Base-by-base conservation (phyloP, 2,329 filamentous ascomycete genomes). In the Nectriaceae sp. region DNA sequence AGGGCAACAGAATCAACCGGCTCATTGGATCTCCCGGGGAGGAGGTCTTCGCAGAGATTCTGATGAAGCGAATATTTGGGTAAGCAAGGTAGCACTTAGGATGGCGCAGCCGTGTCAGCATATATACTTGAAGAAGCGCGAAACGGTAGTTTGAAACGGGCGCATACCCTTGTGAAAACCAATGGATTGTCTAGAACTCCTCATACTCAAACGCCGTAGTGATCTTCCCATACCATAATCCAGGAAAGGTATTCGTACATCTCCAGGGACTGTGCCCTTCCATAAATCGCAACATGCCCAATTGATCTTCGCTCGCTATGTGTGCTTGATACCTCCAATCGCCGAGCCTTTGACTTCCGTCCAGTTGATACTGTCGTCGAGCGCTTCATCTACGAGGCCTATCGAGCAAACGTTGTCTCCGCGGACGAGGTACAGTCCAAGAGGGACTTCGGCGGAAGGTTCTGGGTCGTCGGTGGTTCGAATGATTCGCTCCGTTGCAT, bases 351-450 rank as follows among this genome's bases (percentile, higher is more conserved):
- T 87, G 33, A 99, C 94, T 69, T 95, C 86, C 18, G 80, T 79
- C 94, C 94, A 99, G 73, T 97, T 87, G 65, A 99, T 97, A 61
- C 87, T 91, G 33, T 79, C 81, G 72, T 99, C 94, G 50, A 97
- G 75, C 60, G 88, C 81, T 70, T 96, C 92, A 68, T 99, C 91
- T 24, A 99, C 86, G 48, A 95, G 76, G 2, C 94, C 94, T 49
- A 94, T 89, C 15, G 95, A 79, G 53, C 91, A 92, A 40, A 99
- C 93, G 65, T 95, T 97, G 68, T 99, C 94, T 44, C 94, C 94
- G 51, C 94, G 83, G 48, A 99, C 89, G 49, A 99, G 80, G 68
- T 97, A 97, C 5, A 97, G 74, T 2, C 94, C 94, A 53, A 97
- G 83, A 4, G 88, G 84, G 16, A 94, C 85, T 65, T 94, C 84